These are phyloP conservation scores for Puccinia novopanici DNA, from an alignment of 1,284 basidiomycete genomes.

Conservation along the genomic window DNA sequence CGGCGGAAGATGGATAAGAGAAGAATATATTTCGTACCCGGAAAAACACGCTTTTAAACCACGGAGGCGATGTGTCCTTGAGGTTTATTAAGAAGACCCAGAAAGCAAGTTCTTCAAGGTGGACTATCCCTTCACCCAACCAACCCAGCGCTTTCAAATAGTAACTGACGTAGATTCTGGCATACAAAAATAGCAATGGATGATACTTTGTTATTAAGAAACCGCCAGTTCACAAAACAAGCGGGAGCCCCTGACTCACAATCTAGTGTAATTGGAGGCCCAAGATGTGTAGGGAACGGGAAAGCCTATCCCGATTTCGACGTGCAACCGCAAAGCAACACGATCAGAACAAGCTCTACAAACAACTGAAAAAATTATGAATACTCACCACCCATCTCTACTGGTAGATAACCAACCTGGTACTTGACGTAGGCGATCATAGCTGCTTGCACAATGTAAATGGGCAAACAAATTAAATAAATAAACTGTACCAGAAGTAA, in stretches of 20 bases:
- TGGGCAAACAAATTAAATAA: constrained; percentile 23
- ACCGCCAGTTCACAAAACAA: no score
- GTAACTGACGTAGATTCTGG: constrained; percentile 18
- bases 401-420: constrained; percentile 31
- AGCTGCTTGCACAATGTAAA: constrained; percentile 11
- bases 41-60: constrained; percentile 29
- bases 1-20: background rate
- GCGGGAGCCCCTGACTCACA: background rate
- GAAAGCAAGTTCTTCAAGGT: constrained; percentile 35
- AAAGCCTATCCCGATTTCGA: background rate
- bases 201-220: background rate
- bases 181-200: background rate
- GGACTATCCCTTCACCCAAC: constrained; percentile 25
- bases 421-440: constrained; percentile 38
- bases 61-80: constrained; percentile 6
- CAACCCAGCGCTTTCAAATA: constrained; percentile 23
- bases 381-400: constrained; percentile 29
- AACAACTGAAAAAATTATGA: background rate
- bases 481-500: constrained; percentile 19
- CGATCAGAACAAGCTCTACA: background rate
- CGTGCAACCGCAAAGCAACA: background rate
- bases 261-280: background rate
- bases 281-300: constrained; percentile 35
- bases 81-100: constrained; percentile 37
- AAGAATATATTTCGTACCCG: background rate